These are phyloP conservation scores for Cutaneotrichosporon dermatis DNA, from an alignment of 1,284 basidiomycete genomes.

Conservation along the genomic window DNA sequence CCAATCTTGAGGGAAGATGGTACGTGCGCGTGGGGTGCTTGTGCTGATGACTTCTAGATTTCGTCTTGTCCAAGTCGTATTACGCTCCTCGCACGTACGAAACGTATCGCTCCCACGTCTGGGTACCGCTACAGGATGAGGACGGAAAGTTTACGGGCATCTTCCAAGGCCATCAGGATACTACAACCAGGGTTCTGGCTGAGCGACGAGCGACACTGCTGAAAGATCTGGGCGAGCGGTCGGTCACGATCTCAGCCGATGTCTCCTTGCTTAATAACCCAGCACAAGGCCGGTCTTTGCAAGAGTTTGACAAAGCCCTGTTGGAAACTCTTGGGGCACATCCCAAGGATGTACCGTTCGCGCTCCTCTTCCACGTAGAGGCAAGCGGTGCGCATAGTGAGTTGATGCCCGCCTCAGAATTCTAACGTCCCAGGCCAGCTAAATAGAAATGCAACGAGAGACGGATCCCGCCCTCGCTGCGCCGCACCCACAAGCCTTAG, in stretches of 20 bases:
- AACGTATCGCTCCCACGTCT: slow-evolving; percentile 36
- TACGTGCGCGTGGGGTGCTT: slow-evolving; percentile 1
- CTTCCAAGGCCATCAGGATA: slow-evolving; percentile 41
- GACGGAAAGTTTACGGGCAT: slow-evolving; percentile 38
- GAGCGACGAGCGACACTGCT: slow-evolving; percentile 31
- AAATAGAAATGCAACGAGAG: not conserved
- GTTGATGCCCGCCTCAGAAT: not conserved
- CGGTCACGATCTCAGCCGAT: not conserved
- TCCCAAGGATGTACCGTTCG: slow-evolving; percentile 23
- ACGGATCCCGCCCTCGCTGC: not conserved
- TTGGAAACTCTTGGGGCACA: slow-evolving; percentile 23
- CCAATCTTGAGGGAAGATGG: slow-evolving; percentile 43
- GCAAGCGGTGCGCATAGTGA: too few species aligned
- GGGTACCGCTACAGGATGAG: slow-evolving; percentile 40
- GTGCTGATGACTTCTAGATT: slow-evolving; percentile 18
- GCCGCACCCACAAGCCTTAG: not conserved
- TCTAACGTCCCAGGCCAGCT: not conserved
- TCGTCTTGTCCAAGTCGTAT: slow-evolving; percentile 15
- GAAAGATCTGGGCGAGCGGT: slow-evolving; percentile 42
- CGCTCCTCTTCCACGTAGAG: slow-evolving; percentile 41
- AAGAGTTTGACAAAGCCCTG: slow-evolving; percentile 38
- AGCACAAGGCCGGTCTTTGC: slow-evolving; percentile 32
- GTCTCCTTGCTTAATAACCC: too few species aligned
- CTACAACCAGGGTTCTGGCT: slow-evolving; percentile 31
- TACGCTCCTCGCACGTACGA: slow-evolving; percentile 16